These are phyloP conservation scores for Mucor saturninus DNA, from an alignment of 371 early-diverging fungal genomes.

Conservation along the genomic window DNA sequence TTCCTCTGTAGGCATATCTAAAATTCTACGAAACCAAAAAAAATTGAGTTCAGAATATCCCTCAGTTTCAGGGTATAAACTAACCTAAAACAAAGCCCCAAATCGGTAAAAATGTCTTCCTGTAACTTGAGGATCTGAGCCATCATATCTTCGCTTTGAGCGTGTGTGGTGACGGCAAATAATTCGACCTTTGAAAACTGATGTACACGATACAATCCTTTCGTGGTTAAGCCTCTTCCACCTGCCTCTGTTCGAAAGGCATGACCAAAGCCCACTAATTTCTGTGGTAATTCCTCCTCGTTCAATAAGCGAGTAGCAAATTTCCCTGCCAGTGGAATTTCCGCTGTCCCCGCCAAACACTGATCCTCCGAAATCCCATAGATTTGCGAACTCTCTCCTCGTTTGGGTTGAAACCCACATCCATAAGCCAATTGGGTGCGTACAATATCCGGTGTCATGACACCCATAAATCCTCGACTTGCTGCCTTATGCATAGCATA, in stretches of 20 bases:
- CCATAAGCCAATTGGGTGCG: constrained; percentile 81
- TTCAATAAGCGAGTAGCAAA: constrained; percentile 68
- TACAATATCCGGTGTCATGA: constrained; percentile 87
- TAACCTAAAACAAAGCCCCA: constrained; percentile 83
- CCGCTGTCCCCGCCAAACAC: constrained; percentile 89
- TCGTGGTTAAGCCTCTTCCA: constrained; percentile 78
- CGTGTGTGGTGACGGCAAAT: constrained; percentile 77
- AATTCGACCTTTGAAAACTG: constrained; percentile 95
- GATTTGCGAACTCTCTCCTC: constrained; percentile 79
- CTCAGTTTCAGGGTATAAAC: too few species aligned
- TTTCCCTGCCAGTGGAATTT: constrained; percentile 91
- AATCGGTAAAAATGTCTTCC: constrained; percentile 73
- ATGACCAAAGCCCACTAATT: constrained; percentile 80
- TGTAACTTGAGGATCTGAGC: constrained; percentile 79
- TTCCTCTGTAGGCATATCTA: constrained; percentile 94
- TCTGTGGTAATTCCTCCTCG: constrained; percentile 66
- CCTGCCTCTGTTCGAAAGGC: constrained; percentile 93
- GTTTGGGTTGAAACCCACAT: constrained; percentile 90
- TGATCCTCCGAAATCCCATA: constrained; percentile 67
- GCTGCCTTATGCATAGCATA: constrained; percentile 85
- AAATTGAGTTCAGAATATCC: too few species aligned
- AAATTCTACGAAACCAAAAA: constrained; percentile 55
- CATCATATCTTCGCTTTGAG: constrained; percentile 68
- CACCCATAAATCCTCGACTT: constrained; percentile 73
- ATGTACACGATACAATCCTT: constrained; percentile 92